Base-by-base conservation (phyloP, 139 green algal species). In the Haematococcus lacustris region DNA sequence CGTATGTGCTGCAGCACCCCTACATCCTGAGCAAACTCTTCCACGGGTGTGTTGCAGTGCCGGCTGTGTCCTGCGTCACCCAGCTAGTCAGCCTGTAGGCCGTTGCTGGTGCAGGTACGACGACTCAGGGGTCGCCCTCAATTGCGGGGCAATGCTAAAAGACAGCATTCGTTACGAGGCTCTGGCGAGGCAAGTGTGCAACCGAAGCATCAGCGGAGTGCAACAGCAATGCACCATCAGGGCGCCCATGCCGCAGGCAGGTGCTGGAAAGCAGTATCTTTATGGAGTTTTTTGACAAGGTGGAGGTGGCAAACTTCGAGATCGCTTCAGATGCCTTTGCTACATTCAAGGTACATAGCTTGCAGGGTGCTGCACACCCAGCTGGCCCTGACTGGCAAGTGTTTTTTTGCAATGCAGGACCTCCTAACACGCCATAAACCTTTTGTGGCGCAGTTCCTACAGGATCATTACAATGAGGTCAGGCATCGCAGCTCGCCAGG, bases 221-320 rank as follows among this genome's bases (percentile, higher is more conserved):
- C 43, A 53, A 17, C 43, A 53, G 43, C 43, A 53, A n/a, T n/a
- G 43, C 43, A 53, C 9, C 43, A 53, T 9, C 43, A 53, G 43
- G 9, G n/a, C n/a, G n/a, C n/a, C n/a, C n/a, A 5, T 38, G 3
- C 33, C 63, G 37, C 81, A 91, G 84, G 67, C 47, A 82, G 43
- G 73, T 90, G 63, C 60, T 92, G 71, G 63, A 91, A 0, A 68
- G 74, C 13, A 70, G 72, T 1, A 32, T 84, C 33, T 89, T 94
- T 35, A 68, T 80, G 60, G 51, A 78, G 17, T 93, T 91, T 63
- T 97, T 96, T 57, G 66, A 85, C 3, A 90, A 93, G 47, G 85
- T 98, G 59, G 85, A 97, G 74, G 79, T 91, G 28, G 60, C 77
- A 1, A 94, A 93, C 72, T 98, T 98, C 81, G 93, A 98, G 66